Base-by-base conservation (phyloP, 208 protist species). In the Leptomonas seymouri region DNA sequence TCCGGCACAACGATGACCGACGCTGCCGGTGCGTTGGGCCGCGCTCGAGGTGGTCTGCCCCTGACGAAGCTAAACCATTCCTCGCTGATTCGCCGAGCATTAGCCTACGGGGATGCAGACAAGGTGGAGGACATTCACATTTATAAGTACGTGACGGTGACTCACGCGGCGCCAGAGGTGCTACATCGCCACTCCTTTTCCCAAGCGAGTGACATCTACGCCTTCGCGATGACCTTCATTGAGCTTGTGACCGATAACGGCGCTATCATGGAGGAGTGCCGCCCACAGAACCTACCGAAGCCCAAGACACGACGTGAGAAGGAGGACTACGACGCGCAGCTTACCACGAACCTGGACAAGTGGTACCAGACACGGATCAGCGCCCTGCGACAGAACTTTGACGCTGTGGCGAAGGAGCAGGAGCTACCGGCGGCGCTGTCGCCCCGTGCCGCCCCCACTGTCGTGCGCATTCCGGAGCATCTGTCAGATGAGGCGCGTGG, bases 171-270 rank as follows among this genome's bases (percentile, higher is more conserved):
- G 0, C 89, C 89, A 0, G 85, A 94, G 72, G 82, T 78, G 42
- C 61, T 89, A 51, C 57, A 80, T 21, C 60, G 71, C 8, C 42
- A 71, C n/a, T 25, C 71, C 18, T 90, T 94, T 62, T 84, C 76
- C 23, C 46, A 74, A 34, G 89, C 78, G 3, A 91, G 86, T 63
- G 89, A 94, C 67, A 82, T 94, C 41, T 94, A 88, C 66, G 80
- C 86, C 27, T 94, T 91, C 73, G 89, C 89, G 3, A 94, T 94
- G 85, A 91, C 84, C 20, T 94, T 94, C 66, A 74, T 94, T 57
- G 86, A 94, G 76, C 78, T 94, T 14, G 74, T 85, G 31, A 85
- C 81, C 16, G 78, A 84, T 2, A 58, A 71, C 15, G 89, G 76
- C 11, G 60, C 18, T 28, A 53, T 93, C 30, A 84, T 91, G 73